Evolutionary conservation across 257 asterid genomes (phyloP).

Genomic region (Przewalskia tangutica): DNA sequence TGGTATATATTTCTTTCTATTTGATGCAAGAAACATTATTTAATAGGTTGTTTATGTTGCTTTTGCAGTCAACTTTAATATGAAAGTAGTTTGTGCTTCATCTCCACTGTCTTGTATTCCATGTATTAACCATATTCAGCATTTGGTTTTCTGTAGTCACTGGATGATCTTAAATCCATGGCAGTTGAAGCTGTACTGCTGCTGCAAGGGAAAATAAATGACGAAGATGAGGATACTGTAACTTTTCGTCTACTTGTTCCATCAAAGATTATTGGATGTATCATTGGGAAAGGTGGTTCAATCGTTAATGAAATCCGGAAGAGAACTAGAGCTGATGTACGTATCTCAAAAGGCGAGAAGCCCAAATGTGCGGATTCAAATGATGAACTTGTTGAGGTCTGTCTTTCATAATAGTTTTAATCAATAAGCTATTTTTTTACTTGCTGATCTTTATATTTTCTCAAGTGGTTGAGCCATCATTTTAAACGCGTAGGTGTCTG

Average conservation of each 20-base stretch:
- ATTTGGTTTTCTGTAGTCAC: conserved; percentile 35
- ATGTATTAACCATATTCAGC: conserved; percentile 2
- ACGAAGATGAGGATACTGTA: conserved; percentile 60
- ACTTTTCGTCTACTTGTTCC: conserved; percentile 76
- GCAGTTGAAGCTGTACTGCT: conserved; percentile 86
- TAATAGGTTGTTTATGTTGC: background rate
- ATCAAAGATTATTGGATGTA: conserved; percentile 79
- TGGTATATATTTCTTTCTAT: background rate
- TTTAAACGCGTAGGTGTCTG: conserved; percentile 45
- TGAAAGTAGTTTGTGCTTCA: background rate
- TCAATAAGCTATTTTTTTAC: background rate
- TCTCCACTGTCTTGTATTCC: background rate
- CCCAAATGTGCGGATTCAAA: conserved; percentile 58
- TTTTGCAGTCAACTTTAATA: background rate
- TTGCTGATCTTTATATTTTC: background rate
- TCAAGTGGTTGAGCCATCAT: background rate
- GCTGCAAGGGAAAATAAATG: conserved; percentile 80
- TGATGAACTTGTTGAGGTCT: conserved; percentile 92
- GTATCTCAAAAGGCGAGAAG: conserved; percentile 77
- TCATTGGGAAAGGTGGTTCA: conserved; percentile 86
- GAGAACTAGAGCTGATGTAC: conserved; percentile 74
- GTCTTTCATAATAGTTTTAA: background rate
- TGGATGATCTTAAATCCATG: conserved; percentile 79
- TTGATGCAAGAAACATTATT: background rate
- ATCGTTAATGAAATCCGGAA: conserved; percentile 80